Evolutionary conservation across 1,284 basidiomycete species (phyloP), one percentile per base, ranked within the genome.

Genomic region (Boletus mariae): DNA sequence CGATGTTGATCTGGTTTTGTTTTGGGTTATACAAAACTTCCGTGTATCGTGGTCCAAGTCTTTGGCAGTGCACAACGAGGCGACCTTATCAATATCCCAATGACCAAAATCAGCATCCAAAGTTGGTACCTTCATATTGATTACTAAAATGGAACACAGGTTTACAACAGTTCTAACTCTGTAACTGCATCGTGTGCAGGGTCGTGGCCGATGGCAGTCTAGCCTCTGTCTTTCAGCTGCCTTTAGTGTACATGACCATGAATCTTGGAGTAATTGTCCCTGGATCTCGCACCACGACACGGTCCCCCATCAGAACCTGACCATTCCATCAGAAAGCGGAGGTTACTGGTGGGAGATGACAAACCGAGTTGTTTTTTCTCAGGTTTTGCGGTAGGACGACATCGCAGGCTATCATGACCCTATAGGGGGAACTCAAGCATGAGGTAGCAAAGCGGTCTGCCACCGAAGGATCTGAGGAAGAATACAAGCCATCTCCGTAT

Each of bases 401-500:
- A 61, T 82, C 79, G 57, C 83, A 84, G 4, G 78, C 79, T 55
- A 85, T 73, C 72, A 79, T 78, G 20, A 82, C 80, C 9, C 82
- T 77, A 69, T 80, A 85, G 3, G 83, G 84, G 2, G 83, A 84
- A 42, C 78, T 75, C 38, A 77, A 75, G 59, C 80, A 83, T 35
- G 83, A 83, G 5, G 82, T 85, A 11, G 83, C 77, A 61, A 75
- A 75, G 12, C 60, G 66, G 64, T 85, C 80, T 12, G 83, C 83
- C 11, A 73, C 64, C 45, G 74, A 74, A 15, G 84, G 77, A 64
- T 83, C 80, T 37, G 70, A 71, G 62, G 78, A 82, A 20, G 82
- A 78, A 59, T 85, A 85, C 46, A 85, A 70, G 20, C 83, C 83
- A 44, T 78, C 72, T 34, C 84, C 83, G 49, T 77, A 78, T 59